These are phyloP conservation scores for Akanthomyces dipterigenus DNA, from an alignment of 2,329 filamentous ascomycete species.

Conservation along the genomic window DNA sequence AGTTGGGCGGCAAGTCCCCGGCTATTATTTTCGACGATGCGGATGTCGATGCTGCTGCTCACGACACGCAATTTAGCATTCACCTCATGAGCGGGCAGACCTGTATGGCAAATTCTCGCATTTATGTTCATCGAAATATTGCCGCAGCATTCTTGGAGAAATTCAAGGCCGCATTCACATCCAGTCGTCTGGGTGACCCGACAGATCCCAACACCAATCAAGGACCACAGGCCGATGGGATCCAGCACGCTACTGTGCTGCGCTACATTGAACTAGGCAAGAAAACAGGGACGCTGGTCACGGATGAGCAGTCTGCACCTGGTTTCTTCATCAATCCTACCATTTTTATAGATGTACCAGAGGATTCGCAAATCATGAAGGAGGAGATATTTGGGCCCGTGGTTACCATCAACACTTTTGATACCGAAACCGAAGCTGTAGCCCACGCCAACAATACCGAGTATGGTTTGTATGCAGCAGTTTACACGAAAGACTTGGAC, in stretches of 20 bases:
- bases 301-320: neutral
- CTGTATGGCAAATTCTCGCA: slow-evolving; percentile 52
- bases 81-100: slow-evolving; percentile 50
- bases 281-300: slow-evolving; percentile 24
- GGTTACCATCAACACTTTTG: slow-evolving; percentile 44
- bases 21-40: slow-evolving; percentile 55
- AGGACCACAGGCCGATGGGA: slow-evolving; percentile 44
- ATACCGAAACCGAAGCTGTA: slow-evolving; percentile 27
- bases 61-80: slow-evolving; percentile 38
- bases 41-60: slow-evolving; percentile 56
- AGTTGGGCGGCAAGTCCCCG: slow-evolving; percentile 51
- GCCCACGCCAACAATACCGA: slow-evolving; percentile 35
- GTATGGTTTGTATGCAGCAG: slow-evolving; percentile 48
- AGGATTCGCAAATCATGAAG: slow-evolving; percentile 39
- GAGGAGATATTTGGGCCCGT: slow-evolving; percentile 62
- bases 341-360: neutral
- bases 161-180: slow-evolving; percentile 43
- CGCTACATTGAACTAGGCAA: slow-evolving; percentile 40
- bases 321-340: neutral
- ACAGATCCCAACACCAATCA: slow-evolving; percentile 24
- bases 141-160: slow-evolving; percentile 49
- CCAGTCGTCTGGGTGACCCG: slow-evolving; percentile 33
- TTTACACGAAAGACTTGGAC: slow-evolving; percentile 50
- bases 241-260: slow-evolving; percentile 41
- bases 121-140: slow-evolving; percentile 50